phyloP scores from a whole-genome alignment of 2,329 filamentous ascomycete species.

The Stemphylium beticola region DNA sequence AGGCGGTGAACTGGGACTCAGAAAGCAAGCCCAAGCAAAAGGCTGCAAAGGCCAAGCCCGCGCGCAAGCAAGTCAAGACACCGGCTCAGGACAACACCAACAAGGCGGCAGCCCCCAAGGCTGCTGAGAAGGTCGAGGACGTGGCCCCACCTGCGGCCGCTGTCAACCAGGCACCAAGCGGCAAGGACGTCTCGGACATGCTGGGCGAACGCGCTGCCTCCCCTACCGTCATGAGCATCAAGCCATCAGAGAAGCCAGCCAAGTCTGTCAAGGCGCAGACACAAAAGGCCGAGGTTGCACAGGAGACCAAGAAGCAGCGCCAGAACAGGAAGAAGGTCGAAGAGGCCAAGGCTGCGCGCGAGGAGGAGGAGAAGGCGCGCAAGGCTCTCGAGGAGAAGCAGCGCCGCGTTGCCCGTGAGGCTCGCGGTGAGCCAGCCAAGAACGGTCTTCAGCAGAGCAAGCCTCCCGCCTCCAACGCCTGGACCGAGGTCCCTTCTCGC shows the following conservation, averaged over 20 bases:
- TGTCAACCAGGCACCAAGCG: constrained; percentile 56
- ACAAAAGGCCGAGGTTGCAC: constrained; percentile 59
- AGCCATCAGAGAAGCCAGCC: constrained; percentile 64
- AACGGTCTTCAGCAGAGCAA: constrained; percentile 68
- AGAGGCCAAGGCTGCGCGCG: constrained; percentile 73
- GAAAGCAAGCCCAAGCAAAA: constrained; percentile 40
- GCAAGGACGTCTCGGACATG: constrained; percentile 86
- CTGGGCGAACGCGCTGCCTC: constrained; percentile 73
- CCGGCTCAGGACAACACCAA: constrained; percentile 42
- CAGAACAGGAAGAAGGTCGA: constrained; percentile 91
- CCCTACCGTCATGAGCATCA: constrained; percentile 79
- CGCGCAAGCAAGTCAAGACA: constrained; percentile 45
- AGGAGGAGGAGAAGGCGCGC: constrained; percentile 79
- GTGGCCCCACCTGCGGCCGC: constrained; percentile 67
- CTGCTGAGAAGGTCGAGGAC: constrained; percentile 79
- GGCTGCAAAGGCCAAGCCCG: constrained; percentile 39
- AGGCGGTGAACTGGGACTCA: constrained; percentile 36
- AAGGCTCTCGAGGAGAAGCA: constrained; percentile 81
- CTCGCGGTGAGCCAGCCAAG: constrained; percentile 82
- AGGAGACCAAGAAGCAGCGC: constrained; percentile 92
- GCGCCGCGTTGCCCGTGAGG: constrained; percentile 78
- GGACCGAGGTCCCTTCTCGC: constrained; percentile 52
- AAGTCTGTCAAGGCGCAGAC: constrained; percentile 68
- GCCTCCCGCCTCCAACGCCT: constrained; percentile 59
- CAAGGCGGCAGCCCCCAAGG: constrained; percentile 60